Percentiles rank a stretch among this genome's conserved stretches.
These are phyloP conservation scores for Vitis labrusca DNA, from an alignment of 164 flowering plant species.

Conservation along the genomic window DNA sequence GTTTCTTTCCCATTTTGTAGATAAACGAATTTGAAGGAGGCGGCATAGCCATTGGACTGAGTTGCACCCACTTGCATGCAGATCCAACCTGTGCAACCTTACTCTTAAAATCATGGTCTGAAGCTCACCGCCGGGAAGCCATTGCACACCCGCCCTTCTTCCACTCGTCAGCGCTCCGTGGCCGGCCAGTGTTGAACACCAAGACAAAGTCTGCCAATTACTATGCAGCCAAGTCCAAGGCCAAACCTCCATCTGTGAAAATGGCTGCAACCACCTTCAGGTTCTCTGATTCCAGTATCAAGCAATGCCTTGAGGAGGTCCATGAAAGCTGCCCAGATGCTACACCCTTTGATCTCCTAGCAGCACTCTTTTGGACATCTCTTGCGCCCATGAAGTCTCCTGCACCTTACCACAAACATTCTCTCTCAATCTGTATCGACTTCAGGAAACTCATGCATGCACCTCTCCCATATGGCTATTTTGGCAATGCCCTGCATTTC, in stretches of 20 bases:
- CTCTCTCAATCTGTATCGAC: constrained; percentile 56
- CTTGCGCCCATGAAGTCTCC: constrained; percentile 22
- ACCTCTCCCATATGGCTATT: constrained; percentile 53
- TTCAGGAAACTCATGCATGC: constrained; percentile 38
- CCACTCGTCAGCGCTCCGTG: constrained; percentile 26
- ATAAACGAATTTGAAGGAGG: constrained; percentile 74
- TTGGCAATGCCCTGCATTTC: constrained; percentile 75
- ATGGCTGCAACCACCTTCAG: constrained; percentile 62
- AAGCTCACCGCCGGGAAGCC: constrained; percentile 34
- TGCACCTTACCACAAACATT: neutral
- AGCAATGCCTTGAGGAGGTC: constrained; percentile 40
- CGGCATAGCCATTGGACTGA: constrained; percentile 69
- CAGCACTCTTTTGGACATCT: constrained; percentile 68
- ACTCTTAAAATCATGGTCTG: constrained; percentile 65
- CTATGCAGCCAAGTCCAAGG: constrained; percentile 31
- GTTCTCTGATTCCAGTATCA: constrained; percentile 48
- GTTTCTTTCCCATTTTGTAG: constrained; percentile 30
- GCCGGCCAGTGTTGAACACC: constrained; percentile 21
- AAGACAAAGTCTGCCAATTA: constrained; percentile 25
- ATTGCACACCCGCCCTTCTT: constrained; percentile 52
- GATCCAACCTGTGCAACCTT: constrained; percentile 52
- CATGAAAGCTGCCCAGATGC: constrained; percentile 45
- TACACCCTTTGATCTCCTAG: constrained; percentile 67
- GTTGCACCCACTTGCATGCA: constrained; percentile 73
- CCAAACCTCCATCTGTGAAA: constrained; percentile 18